Evolutionary conservation across 225 moss, liverwort and hornwort genomes (phyloP), one percentile per base, ranked within the genome.

Genomic region (Rhytidiadelphus loreus): DNA sequence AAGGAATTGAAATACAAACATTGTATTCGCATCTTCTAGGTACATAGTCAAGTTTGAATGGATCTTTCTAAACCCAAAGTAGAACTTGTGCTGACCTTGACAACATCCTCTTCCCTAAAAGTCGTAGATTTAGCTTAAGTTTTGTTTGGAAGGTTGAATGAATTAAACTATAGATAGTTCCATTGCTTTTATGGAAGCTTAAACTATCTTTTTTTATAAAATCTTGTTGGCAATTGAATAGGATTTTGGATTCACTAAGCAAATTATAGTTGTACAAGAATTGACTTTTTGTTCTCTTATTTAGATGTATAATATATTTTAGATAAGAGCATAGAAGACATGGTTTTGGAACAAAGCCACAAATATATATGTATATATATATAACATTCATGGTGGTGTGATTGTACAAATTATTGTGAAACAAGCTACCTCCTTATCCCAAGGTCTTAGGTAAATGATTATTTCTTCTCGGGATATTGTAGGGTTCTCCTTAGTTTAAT

Each of bases 141-240:
- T 70, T 0, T 8, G 0, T 26, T 25, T 43, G 3, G 15, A 70
- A 41, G 15, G 14, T 41, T 1, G 4, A 3, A 70, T 0, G 0
- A 70, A 6, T 8, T 26, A 71, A 71, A 9, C 5, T 28, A 43
- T 43, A 26, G 6, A 39, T 16, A 43, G 2, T 71, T 26, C 9
- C 2, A 43, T 16, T 26, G 2, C 5, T 16, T n/a, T 5, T 9
- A 5, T 0, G 0, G 1, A 9, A 14, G 9, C 16, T 26, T 15
- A 41, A 70, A 23, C n/a, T 71, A 16, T 26, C 2, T 43, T 43
- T 26, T 5, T 15, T 26, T 26, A 43, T 43, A 9, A 9, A 43
- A 71, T 71, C 3, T 71, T 16, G 0, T 71, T 26, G 16, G 16
- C 16, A 43, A 43, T 29, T 28, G 2, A 29, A 10, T 28, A 44